These are phyloP conservation scores for Pseudocohnilembus persalinus DNA, from an alignment of 169 alveolate species.

Conservation along the genomic window DNA sequence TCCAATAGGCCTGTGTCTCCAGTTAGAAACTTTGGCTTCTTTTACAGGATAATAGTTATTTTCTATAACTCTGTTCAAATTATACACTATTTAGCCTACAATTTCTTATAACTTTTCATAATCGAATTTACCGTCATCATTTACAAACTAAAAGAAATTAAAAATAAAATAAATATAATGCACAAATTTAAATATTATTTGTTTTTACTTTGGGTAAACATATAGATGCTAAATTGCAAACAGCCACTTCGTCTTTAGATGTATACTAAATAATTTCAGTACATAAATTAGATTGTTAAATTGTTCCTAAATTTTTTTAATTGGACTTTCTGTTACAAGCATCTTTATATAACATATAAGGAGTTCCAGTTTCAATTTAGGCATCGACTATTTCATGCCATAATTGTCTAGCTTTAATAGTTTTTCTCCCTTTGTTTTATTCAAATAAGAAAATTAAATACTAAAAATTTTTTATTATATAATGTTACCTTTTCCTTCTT, in stretches of 20 bases:
- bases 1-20: slow-evolving; percentile 97
- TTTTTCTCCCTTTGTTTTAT: slow-evolving; percentile 92
- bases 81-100: slow-evolving; percentile 91
- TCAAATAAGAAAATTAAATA: neutral
- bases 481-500: slow-evolving; percentile 46
- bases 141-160: slow-evolving; percentile 47
- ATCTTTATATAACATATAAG: slow-evolving; percentile 97
- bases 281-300: slow-evolving; percentile 95
- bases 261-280: slow-evolving; percentile 98
- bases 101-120: slow-evolving; percentile 82
- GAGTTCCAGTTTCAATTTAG: slow-evolving; percentile 99
- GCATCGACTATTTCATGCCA: slow-evolving; percentile 96
- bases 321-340: slow-evolving; percentile 95
- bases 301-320: slow-evolving; percentile 97
- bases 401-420: slow-evolving; percentile 94
- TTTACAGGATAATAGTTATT: slow-evolving; percentile 94
- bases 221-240: slow-evolving; percentile 98
- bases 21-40: slow-evolving; percentile 93
- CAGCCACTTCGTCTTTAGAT: slow-evolving; percentile 97
- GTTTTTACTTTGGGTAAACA: slow-evolving; percentile 78
- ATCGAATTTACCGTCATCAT: slow-evolving; percentile 72
- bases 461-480: neutral
- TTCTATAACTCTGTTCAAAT: slow-evolving; percentile 96
- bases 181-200: too few relatives aligned
- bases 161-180: too few relatives aligned